Percentiles rank a stretch among this genome's conserved stretches.
These are phyloP conservation scores for Phaeoacremonium minimum DNA, from an alignment of 2,329 filamentous ascomycete genomes.

Conservation along the genomic window DNA sequence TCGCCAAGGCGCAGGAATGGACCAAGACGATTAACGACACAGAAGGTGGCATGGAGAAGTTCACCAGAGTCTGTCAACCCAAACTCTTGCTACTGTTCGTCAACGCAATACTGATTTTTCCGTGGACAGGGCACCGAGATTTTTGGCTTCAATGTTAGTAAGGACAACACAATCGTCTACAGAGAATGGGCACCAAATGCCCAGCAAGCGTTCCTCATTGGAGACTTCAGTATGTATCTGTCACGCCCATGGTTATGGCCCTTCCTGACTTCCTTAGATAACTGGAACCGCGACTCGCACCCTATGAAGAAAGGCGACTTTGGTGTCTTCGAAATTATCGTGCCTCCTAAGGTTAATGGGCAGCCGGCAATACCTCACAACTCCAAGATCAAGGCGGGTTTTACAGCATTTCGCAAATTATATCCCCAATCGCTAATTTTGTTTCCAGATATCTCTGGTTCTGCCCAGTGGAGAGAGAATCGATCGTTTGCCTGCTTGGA, in stretches of 20 bases:
- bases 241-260: background rate
- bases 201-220: constrained; percentile 76
- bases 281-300: constrained; percentile 79
- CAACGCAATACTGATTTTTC: too few species aligned
- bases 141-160: constrained; percentile 78
- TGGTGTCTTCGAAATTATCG: constrained; percentile 79
- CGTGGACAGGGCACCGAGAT: constrained; percentile 71
- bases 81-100: constrained; percentile 4
- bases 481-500: constrained; percentile 92
- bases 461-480: constrained; percentile 74
- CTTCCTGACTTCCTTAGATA: too few species aligned
- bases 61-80: constrained; percentile 72
- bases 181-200: constrained; percentile 97
- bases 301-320: constrained; percentile 83
- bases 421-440: too few species aligned
- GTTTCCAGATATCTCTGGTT: constrained; percentile 71
- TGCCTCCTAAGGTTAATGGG: constrained; percentile 67
- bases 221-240: constrained; percentile 76
- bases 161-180: constrained; percentile 82
- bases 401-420: background rate
- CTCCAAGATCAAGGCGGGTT: constrained; percentile 83
- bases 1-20: constrained; percentile 77
- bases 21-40: constrained; percentile 75
- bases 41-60: constrained; percentile 89
- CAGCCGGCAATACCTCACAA: constrained; percentile 82